Evolutionary conservation across 176 grass and related monocot species (phyloP), one percentile per base, ranked within the genome.

Genomic region (Rhynchospora breviuscula): DNA sequence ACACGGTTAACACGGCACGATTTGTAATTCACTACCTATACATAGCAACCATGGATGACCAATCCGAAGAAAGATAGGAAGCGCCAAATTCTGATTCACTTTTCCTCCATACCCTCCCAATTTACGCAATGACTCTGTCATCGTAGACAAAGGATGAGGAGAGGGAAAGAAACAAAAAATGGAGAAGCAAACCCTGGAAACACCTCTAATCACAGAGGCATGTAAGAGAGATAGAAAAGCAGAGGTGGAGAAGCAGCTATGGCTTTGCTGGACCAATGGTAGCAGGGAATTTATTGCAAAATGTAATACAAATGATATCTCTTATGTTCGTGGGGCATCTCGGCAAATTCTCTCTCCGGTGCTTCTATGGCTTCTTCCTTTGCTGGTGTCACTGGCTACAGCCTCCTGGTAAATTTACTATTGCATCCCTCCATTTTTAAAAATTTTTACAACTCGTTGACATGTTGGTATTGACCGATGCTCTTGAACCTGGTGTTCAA

Each of bases 341-440:
- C 13, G 87, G 83, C 21, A 83, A 85, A 65, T 84, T 8, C 77
- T 5, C 83, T 89, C 23, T 79, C 83, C 3, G 87, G 83, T 44
- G 75, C 87, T 85, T 89, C 87, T 11, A 82, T 89, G 78, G 87
- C 87, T 40, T 74, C 62, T 52, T 89, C 87, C 77, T 85, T 89
- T 58, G 82, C 66, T 67, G 12, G 83, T 51, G 82, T 89, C 67
- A 85, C 83, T 67, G 87, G 87, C 47, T 89, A 85, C 80, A 89
- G 83, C 67, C 11, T 89, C 4, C 26, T 89, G 83, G 87, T 89
- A 77, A 47, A 33, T 66, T 80, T 78, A 5, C 67, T 22, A 61
- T 4, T 40, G 2, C 4, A 40, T 40, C 35, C 35, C 35, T 40
- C 35, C 35, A 40, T 40, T 40, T 40, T 40, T 40, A 40, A 40